These are phyloP conservation scores for Madurella fahalii DNA, from an alignment of 2,329 filamentous ascomycete species.

Conservation along the genomic window DNA sequence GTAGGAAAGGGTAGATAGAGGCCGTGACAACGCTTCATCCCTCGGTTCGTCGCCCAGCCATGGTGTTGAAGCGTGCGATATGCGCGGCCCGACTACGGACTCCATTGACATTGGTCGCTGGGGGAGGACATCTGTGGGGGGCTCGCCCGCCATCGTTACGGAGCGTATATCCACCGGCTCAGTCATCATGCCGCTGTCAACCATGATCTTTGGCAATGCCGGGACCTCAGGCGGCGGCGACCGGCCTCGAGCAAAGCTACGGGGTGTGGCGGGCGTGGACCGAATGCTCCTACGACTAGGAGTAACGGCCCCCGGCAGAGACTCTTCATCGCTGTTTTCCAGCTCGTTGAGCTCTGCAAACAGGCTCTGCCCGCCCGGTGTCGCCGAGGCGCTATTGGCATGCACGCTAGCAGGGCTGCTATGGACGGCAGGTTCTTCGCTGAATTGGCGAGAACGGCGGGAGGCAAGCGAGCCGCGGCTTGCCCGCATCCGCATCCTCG, in stretches of 20 bases:
- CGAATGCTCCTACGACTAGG: conserved; percentile 48
- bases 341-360: conserved; percentile 87
- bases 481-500: conserved; percentile 67
- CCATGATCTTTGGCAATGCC: conserved; percentile 51
- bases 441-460: conserved; percentile 57
- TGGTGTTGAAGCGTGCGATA: conserved; percentile 25
- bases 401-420: conserved; percentile 58
- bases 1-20: conserved; percentile 46
- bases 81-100: conserved; percentile 36
- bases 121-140: conserved; percentile 28
- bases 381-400: conserved; percentile 45
- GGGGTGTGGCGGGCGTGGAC: conserved; percentile 51
- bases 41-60: conserved; percentile 24
- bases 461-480: conserved; percentile 55
- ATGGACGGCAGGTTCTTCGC: conserved; percentile 54
- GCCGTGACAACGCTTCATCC: conserved; percentile 35
- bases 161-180: conserved; percentile 46
- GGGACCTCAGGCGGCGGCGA: conserved; percentile 50
- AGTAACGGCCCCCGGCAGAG: conserved; percentile 49
- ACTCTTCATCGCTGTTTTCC: conserved; percentile 69
- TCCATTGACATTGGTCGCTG: conserved; percentile 40
- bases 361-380: conserved; percentile 64
- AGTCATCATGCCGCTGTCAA: conserved; percentile 59
- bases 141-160: conserved; percentile 16
- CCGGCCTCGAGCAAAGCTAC: conserved; percentile 40